A percentile compares a stretch with the other conserved stretches of the same genome.
These are phyloP conservation scores for Hymenoscyphus occultus DNA, from an alignment of 2,329 filamentous ascomycete species.

Conservation along the genomic window DNA sequence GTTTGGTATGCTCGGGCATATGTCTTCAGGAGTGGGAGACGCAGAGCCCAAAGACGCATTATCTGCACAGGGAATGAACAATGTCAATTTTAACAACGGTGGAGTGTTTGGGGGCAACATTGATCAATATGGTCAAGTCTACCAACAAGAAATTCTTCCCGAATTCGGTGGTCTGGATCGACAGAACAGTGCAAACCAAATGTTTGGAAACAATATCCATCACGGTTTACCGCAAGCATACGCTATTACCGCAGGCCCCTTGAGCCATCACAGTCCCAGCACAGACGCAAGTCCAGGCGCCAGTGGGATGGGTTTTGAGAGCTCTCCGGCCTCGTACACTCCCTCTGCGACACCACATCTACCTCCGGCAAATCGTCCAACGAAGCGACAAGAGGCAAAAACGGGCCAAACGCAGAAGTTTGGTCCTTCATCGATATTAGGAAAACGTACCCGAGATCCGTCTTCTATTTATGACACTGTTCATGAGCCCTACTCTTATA, in stretches of 20 bases:
- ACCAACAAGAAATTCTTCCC: conserved; percentile 46
- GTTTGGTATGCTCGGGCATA: conserved; percentile 93
- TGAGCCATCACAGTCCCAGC: conserved; percentile 60
- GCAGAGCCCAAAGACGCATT: conserved; percentile 66
- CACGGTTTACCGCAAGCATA: conserved; percentile 64
- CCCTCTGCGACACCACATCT: conserved; percentile 25
- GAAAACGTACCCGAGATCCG: conserved; percentile 66
- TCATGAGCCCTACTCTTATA: conserved; percentile 88
- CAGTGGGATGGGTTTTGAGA: conserved; percentile 52
- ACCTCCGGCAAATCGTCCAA: conserved; percentile 26
- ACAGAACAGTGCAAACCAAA: conserved; percentile 41
- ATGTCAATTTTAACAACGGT: conserved; percentile 32
- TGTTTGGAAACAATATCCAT: conserved; percentile 48
- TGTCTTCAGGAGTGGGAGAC: conserved; percentile 87
- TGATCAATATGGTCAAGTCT: conserved; percentile 48
- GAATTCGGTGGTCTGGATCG: conserved; percentile 51
- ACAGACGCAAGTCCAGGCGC: conserved; percentile 61
- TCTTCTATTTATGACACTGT: conserved; percentile 86
- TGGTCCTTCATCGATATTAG: conserved; percentile 31
- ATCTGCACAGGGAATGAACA: conserved; percentile 46
- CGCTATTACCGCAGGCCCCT: conserved; percentile 61
- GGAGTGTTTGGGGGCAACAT: conserved; percentile 31
- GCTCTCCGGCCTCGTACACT: conserved; percentile 45
- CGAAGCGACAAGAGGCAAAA: conserved; percentile 32
- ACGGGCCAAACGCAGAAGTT: conserved; percentile 27